phyloP scores from a whole-genome alignment of 768 basidiomycete species.

The Phaeolepiota aurea region DNA sequence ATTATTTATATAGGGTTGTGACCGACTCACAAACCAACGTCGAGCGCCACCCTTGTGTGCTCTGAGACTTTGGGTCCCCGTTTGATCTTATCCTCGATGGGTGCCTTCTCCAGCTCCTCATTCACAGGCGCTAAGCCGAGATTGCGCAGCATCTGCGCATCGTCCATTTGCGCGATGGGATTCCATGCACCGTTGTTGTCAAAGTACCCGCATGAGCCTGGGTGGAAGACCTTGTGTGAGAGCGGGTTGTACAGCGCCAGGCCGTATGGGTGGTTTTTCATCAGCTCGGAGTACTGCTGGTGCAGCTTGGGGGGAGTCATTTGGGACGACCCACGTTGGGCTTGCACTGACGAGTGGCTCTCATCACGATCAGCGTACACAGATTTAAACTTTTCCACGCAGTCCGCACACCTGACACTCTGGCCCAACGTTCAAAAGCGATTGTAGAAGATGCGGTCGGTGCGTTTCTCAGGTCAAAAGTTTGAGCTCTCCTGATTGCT shows the following conservation, averaged over 20 bases:
- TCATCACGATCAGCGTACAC: too few species aligned
- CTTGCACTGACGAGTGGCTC: too few species aligned
- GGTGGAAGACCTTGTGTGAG: constrained; percentile 6
- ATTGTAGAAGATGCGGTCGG: too few species aligned
- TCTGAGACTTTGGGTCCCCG: constrained; percentile 15
- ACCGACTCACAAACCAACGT: too few species aligned
- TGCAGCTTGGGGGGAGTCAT: constrained; percentile 11
- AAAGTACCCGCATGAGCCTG: constrained; percentile 15
- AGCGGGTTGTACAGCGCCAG: constrained; percentile 14
- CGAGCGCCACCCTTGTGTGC: constrained; percentile 6
- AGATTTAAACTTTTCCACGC: too few species aligned
- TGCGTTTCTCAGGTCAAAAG: too few species aligned
- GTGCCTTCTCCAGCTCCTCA: constrained; percentile 11
- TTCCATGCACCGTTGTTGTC: constrained; percentile 15
- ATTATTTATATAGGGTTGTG: too few species aligned
- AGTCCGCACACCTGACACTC: too few species aligned
- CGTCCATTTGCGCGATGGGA: constrained; percentile 11
- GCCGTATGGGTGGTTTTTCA: constrained; percentile 16
- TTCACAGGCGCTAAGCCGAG: constrained; percentile 9
- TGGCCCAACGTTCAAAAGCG: too few species aligned
- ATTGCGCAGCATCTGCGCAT: constrained; percentile 4
- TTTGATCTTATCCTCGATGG: constrained; percentile 11
- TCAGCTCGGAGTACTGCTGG: constrained; percentile 12
- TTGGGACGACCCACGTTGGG: too few species aligned
- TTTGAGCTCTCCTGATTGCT: too few species aligned